Evolutionary conservation across 139 green algal species (phyloP), one percentile per base, ranked within the genome.

Genomic region (Tetraselmis chui): DNA sequence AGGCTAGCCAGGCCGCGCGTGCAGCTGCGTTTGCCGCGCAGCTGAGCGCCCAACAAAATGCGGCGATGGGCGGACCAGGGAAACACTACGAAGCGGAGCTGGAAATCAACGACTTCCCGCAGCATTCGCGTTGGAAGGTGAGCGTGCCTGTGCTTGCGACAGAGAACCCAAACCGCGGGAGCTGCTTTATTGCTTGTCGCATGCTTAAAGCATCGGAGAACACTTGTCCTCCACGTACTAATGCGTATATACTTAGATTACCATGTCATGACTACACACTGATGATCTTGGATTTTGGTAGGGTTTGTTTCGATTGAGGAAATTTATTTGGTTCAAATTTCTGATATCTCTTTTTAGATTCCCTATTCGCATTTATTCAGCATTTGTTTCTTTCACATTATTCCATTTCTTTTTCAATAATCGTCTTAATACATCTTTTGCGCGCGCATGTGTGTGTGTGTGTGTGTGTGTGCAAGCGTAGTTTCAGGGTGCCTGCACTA

Each of bases 31-130:
- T 67, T 67, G 45, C 74, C 25, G 74, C 74, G 74, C n/a, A 28
- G n/a, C n/a, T 29, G 74, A 77, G 26, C 74, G 74, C 74, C 5
- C n/a, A 28, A 23, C 25, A 28, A 22, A 23, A 25, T 5, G 23
- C n/a, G 11, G 11, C 45, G 11, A 18, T 2, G 2, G 45, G 30
- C 27, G 77, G 77, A 27, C 28, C 2, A 27, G 77, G 77, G 28
- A 32, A 80, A 58, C 92, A 95, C 83, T 99, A 93, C 86, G 91
- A 97, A 84, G 86, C 90, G 18, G 96, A 99, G 87, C 84, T 99
- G 59, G 96, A 98, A 84, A 99, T 99, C 89, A 99, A 99, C 83
- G 96, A 99, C 90, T 99, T 99, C 90, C 94, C 95, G 31, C 96
- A 99, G 93, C 91, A 97, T 74, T 95, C 94, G 23, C 90, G 94